Base-by-base conservation (phyloP, 805 yeast species). In the Monosporozyma aerobia region DNA sequence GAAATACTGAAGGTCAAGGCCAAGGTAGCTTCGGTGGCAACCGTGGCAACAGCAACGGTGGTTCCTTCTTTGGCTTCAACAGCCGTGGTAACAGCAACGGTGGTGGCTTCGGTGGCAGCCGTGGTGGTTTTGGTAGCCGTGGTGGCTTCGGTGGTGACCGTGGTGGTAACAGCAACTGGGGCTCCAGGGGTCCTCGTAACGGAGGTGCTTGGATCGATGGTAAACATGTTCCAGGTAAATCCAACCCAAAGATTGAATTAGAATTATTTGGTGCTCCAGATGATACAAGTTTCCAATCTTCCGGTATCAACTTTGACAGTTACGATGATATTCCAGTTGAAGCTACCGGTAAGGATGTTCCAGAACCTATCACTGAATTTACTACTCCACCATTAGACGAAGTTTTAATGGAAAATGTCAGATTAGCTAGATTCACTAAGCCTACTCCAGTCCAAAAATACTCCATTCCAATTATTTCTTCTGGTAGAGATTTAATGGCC, bases 281-380 rank as follows among this genome's bases (percentile, higher is more conserved):
- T 44, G 78, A 76, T 57, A 78, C 89, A 62, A 65, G 69, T 41
- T 82, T 83, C 76, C 97, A 87, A 77, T 83, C 95, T 51, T 86
- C 96, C 40, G 99, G 99, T 79, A 94, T 94, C 74, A 94, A 94
- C 77, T 94, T 94, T 67, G 99, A 95, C 73, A 90, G 88, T 77
- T 94, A 94, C 73, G 99, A 94, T 70, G 98, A 95, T 55, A 94
- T 94, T 59, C 99, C 99, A 56, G 97, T 94, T 57, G 98, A 94
- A 74, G 99, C 97, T 49, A 74, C 95, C 48, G 99, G 99, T 74
- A 85, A 85, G 41, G 81, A 85, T 56, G 96, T 89, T 52, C 99
- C 99, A 56, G 98, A 90, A 68, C 90, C 97, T 58, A 87, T 94
- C 63, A 73, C 84, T 57, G 75, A 85, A 52, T 94, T 94, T 73